Conservation (phyloP, 2,329 filamentous ascomycete genomes). For the Phaeoacremonium minimum region DNA sequence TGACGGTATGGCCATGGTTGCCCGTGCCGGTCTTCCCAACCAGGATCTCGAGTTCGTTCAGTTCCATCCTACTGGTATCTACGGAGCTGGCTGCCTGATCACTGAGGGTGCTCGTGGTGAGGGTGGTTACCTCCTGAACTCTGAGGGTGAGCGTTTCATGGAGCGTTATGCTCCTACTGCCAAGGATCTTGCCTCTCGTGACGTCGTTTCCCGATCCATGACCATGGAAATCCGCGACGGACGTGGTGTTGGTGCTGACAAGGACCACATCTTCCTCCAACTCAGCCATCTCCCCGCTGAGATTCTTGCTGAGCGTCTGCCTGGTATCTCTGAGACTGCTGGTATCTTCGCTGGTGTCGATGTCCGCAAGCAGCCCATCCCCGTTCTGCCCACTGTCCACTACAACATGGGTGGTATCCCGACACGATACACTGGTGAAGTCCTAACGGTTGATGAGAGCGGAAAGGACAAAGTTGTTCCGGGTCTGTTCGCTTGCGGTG, state of each 20-base stretch:
- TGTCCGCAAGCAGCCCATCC: conserved; percentile 94
- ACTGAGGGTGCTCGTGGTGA: conserved; percentile 97
- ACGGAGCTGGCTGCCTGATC: conserved; percentile 95
- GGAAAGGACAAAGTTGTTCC: conserved; percentile 92
- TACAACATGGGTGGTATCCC: conserved; percentile 99
- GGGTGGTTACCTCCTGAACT: conserved; percentile 96
- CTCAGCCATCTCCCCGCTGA: conserved; percentile 91
- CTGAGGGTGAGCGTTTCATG: conserved; percentile 98
- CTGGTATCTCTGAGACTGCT: conserved; percentile 97
- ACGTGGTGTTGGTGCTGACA: conserved; percentile 92
- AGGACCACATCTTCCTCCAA: conserved; percentile 98
- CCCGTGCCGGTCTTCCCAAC: conserved; percentile 93
- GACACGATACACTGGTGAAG: conserved; percentile 95
- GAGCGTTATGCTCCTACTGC: conserved; percentile 96
- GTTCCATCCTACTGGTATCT: conserved; percentile 99
- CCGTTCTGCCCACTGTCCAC: conserved; percentile 93
- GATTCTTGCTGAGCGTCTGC: conserved; percentile 90
- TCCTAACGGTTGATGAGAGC: conserved; percentile 78
- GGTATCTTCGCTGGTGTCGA: conserved; percentile 97
- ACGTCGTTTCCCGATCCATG: conserved; percentile 97
- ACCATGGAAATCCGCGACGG: conserved; percentile 97
- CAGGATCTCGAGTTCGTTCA: conserved; percentile 99
- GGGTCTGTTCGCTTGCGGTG: conserved; percentile 92
- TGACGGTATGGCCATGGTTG: conserved; percentile 99
- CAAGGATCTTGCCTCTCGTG: conserved; percentile 94